Evolutionary conservation across 176 grass and related monocot genomes (phyloP), one percentile per base, ranked within the genome.

Genomic region (Oryza officinalis): DNA sequence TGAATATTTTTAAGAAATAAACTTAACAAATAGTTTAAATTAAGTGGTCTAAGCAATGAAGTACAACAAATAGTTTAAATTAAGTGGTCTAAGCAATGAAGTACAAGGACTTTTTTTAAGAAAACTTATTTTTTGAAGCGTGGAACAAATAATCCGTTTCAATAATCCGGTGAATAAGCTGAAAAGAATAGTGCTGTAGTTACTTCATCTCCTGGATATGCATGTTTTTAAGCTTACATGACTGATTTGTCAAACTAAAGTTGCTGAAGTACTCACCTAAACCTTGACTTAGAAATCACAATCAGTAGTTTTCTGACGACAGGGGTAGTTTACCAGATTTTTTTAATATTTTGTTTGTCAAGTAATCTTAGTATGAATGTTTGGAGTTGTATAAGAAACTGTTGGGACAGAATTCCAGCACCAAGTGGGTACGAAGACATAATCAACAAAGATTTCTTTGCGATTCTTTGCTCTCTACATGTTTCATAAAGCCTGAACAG

Each of bases 381-480:
- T 75, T 20, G 61, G 38, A 10, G 12, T 63, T 69, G 13, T 76
- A 49, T 43, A 78, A 71, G 66, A 54, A 71, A 30, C n/a, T 54
- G 14, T 72, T 46, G 38, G 38, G 8, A 14, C 15, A 41, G 31
- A 35, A 22, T 64, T 82, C 28, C 17, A 77, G 50, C 38, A 57
- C 30, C 75, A 64, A 74, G 44, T 78, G 66, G 52, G 61, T 0
- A 80, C 35, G 63, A 60, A 63, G 46, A 68, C 38, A 64, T n/a
- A 69, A 80, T 69, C 76, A 50, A 31, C 12, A 23, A 25, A 50
- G 49, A 63, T 59, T 81, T 77, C 71, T n/a, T 18, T 0, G 4
- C 50, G 37, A 71, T 86, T 70, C 52, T 82, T 82, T 86, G 40
- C 26, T 72, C 83, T 32, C 43, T 3, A 14, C 18, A 22, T 82